These are phyloP conservation scores for Xylariomycetidae sp. DNA, from an alignment of 2,329 filamentous ascomycete species.

Conservation along the genomic window DNA sequence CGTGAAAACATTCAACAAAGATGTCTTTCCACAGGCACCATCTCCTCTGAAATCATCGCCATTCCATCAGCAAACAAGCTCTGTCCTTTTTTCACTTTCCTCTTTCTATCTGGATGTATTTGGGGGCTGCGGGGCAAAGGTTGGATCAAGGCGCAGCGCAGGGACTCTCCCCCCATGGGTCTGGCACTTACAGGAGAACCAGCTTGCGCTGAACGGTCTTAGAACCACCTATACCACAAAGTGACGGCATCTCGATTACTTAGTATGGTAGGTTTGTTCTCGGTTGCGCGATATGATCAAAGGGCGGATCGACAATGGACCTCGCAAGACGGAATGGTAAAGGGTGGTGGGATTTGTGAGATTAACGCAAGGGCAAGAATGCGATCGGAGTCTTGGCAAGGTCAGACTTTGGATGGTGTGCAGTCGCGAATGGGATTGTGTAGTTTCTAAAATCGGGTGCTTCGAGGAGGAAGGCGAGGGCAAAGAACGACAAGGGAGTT, in stretches of 20 bases:
- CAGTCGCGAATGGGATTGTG: too few species aligned
- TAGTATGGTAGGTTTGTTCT: slow-evolving; percentile 3
- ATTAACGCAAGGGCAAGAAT: too few species aligned
- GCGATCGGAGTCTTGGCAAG: too few species aligned
- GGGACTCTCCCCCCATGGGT: too few species aligned
- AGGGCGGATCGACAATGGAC: too few species aligned
- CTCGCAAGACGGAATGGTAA: too few species aligned
- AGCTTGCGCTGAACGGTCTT: slow-evolving; percentile 95
- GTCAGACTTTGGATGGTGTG: too few species aligned
- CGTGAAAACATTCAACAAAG: slow-evolving; percentile 95
- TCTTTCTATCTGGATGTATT: not conserved
- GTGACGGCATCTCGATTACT: slow-evolving; percentile 33
- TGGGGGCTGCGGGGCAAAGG: not conserved
- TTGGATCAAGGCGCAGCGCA: too few species aligned
- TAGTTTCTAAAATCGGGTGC: too few species aligned
- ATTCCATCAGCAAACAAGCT: not conserved
- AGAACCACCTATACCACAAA: slow-evolving; percentile 59
- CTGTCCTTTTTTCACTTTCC: not conserved
- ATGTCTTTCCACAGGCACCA: slow-evolving; percentile 96
- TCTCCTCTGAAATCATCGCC: slow-evolving; percentile 62
- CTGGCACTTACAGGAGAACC: slow-evolving; percentile 71
- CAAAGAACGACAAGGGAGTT: too few species aligned
- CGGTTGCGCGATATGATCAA: slow-evolving; percentile 1
- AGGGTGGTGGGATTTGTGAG: too few species aligned
- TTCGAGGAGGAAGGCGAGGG: too few species aligned